phyloP scores from a whole-genome alignment of 2,329 filamentous ascomycete species.

The Cladosporium velox region DNA sequence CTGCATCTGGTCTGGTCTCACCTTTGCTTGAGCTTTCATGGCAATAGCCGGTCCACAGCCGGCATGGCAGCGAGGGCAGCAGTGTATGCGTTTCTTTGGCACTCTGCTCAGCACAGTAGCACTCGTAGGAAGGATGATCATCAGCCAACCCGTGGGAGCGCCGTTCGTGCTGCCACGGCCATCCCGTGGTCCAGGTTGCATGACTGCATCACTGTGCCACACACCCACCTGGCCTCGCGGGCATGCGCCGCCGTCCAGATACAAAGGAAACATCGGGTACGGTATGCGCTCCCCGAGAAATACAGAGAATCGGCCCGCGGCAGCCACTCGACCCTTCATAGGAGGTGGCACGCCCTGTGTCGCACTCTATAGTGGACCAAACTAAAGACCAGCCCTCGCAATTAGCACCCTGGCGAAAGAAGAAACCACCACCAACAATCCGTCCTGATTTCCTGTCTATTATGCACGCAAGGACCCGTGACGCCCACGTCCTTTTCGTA shows the following conservation, averaged over 20 bases:
- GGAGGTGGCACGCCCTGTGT: not conserved
- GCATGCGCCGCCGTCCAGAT: not conserved
- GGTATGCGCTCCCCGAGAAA: constrained; percentile 7
- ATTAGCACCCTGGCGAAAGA: not conserved
- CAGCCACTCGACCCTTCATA: constrained; percentile 9
- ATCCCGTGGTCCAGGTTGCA: constrained; percentile 10
- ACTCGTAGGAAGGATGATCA: not conserved
- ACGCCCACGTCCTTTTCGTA: constrained; percentile 8
- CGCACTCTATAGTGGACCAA: not conserved
- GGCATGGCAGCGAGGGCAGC: not conserved
- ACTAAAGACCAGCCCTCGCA: not conserved
- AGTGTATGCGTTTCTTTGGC: not conserved
- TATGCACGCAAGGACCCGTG: constrained; percentile 12
- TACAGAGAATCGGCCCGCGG: constrained; percentile 3
- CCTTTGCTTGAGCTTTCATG: constrained; percentile 5
- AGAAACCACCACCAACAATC: not conserved
- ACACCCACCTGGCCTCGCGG: not conserved
- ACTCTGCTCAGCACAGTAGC: not conserved
- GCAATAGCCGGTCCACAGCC: not conserved
- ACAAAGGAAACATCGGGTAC: not conserved
- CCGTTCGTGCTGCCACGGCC: constrained; percentile 3
- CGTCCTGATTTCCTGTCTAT: not conserved
- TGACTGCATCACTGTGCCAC: constrained; percentile 6
- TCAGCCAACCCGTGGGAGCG: not conserved
- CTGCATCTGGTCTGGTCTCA: constrained; percentile 10